Evolutionary conservation across 2,329 filamentous ascomycete species (phyloP).

Genomic region (Rhynchosporium secalis): DNA sequence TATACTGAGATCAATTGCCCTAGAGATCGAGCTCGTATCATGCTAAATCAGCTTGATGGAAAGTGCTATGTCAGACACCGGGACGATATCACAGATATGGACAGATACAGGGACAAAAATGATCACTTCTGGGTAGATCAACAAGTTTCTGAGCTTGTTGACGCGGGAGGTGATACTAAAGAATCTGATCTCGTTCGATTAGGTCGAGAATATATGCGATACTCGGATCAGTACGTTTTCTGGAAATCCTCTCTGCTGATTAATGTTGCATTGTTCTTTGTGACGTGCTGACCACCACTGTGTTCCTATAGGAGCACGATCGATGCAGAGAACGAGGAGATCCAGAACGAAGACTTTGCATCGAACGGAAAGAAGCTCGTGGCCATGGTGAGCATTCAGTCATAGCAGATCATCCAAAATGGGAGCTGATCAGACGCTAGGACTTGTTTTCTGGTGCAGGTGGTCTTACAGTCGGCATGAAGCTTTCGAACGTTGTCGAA

Average conservation of each 20-base stretch:
- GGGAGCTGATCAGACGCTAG: constrained; percentile 8
- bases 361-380: not conserved
- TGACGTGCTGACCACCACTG: no score
- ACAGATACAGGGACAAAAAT: constrained; percentile 24
- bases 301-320: no score
- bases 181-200: not conserved
- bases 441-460: constrained; percentile 19
- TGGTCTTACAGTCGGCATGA: constrained; percentile 15
- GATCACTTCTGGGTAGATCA: constrained; percentile 29
- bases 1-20: not conserved
- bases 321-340: no score
- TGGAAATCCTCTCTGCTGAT: no score
- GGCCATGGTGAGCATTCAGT: constrained; percentile 2
- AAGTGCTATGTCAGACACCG: constrained; percentile 26
- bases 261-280: no score
- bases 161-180: not conserved
- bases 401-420: not conserved
- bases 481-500: constrained; percentile 8
- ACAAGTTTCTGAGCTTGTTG: not conserved
- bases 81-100: constrained; percentile 23
- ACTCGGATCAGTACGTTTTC: not conserved
- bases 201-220: not conserved
- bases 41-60: constrained; percentile 19
- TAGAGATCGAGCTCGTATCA: not conserved
- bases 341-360: constrained; percentile 6